Evolutionary conservation across 805 yeast genomes (phyloP).

Genomic region (Spathaspora passalidarum): DNA sequence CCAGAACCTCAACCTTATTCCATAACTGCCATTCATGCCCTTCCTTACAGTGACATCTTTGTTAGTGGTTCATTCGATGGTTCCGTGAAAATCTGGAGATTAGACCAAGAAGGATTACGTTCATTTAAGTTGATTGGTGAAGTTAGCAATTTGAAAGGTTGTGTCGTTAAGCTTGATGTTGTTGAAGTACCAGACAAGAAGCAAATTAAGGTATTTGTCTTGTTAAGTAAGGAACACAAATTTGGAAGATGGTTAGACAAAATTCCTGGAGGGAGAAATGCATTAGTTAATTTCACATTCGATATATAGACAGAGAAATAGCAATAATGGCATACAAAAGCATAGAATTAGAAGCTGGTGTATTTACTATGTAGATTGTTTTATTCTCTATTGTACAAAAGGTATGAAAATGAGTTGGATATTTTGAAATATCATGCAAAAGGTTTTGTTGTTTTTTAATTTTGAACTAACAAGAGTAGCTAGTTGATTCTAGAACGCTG

Average conservation of each 20-base stretch:
- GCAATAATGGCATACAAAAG: too few relatives aligned
- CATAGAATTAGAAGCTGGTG: not conserved
- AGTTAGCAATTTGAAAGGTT: constrained; percentile 62
- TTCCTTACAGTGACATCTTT: constrained; percentile 83
- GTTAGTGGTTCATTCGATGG: constrained; percentile 91
- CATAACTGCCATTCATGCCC: constrained; percentile 77
- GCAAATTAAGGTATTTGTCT: constrained; percentile 52
- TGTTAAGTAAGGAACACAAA: constrained; percentile 81
- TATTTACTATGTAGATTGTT: not conserved
- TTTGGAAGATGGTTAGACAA: constrained; percentile 81
- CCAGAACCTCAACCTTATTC: constrained; percentile 78
- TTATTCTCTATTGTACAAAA: not conserved
- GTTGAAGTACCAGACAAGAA: constrained; percentile 53
- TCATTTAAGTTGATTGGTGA: constrained; percentile 56
- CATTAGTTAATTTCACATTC: constrained; percentile 44
- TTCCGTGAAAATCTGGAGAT: constrained; percentile 69
- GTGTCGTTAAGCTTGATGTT: constrained; percentile 60
- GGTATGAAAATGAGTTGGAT: not conserved
- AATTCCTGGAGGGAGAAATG: constrained; percentile 68
- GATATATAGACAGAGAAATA: constrained; percentile 16
- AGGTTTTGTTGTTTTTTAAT: not conserved
- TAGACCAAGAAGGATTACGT: constrained; percentile 58
- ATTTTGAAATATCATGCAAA: constrained; percentile 1
- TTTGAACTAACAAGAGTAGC: too few relatives aligned
- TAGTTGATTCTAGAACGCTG: constrained; percentile 50